Base-by-base conservation (phyloP, 148 eudicot genomes). In the Talinum fruticosum region DNA sequence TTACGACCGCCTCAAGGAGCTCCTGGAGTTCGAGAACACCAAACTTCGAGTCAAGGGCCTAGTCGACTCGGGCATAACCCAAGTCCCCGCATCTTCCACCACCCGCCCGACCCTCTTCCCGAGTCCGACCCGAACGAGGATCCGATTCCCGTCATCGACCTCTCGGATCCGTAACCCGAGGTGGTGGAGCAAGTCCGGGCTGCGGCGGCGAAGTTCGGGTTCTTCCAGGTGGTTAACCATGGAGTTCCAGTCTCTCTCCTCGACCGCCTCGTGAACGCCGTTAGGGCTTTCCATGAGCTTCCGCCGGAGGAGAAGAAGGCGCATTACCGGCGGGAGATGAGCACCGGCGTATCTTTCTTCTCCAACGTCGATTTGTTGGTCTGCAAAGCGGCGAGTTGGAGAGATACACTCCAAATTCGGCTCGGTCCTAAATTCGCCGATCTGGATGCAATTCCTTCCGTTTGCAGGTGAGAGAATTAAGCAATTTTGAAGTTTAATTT, bases 21-120 rank as follows among this genome's bases (percentile, higher is more conserved):
- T 92, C 0, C 75, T 84, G 67, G 51, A 83, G 21, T 92, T 92
- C 81, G 97, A 92, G 14, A 87, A 85, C 26, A 80, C 97, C n/a
- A 92, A 87, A 73, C 73, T 89, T 65, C 94, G 94, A 10, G 92
- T 90, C 41, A 92, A 92, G 83, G 97, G 97, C 72, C 84, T 92
- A 24, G 85, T 92, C 8, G 94, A 92, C 79, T 86, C 91, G 8
- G 90, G 94, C 77, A 37, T 88, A 14, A 76, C 90, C 64, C 57
- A 76, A 34, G 78, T 92, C 35, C 97, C 97, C 2, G 74, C 78
- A 71, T 90, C 66, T 92, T 92, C 82, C 89, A 82, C 73, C 92
- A 90, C 78, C 88, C 89, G 0, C 85, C 84, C 57, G 84, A 38
- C 24, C 5, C 28, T 3, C 24, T 23, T 51, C 51, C 71, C 5